phyloP scores from a whole-genome alignment of 768 basidiomycete species.

The Mycena rosella region DNA sequence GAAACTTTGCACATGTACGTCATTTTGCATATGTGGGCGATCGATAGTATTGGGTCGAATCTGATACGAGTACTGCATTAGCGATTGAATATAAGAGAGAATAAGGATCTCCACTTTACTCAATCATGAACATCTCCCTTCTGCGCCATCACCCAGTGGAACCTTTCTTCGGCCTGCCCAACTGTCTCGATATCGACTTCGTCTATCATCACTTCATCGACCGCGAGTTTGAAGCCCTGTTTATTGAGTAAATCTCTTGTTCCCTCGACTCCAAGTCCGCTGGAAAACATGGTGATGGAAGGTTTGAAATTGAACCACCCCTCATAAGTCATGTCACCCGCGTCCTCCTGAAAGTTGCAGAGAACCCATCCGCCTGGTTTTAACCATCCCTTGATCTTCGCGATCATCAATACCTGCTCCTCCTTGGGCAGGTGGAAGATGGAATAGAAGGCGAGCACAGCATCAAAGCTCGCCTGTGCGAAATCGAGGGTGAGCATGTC shows the following conservation, averaged over 20 bases:
- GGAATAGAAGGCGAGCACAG: slow-evolving; percentile 46
- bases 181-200: slow-evolving; percentile 40
- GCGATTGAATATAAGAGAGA: too few relatives aligned
- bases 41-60: too few relatives aligned
- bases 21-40: too few relatives aligned
- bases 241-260: slow-evolving; percentile 39
- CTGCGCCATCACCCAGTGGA: slow-evolving; percentile 43
- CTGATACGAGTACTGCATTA: too few relatives aligned
- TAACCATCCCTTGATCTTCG: slow-evolving; percentile 43
- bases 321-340: slow-evolving; percentile 36
- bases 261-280: slow-evolving; percentile 43
- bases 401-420: slow-evolving; percentile 43
- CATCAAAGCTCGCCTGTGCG: slow-evolving; percentile 37
- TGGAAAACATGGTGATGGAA: slow-evolving; percentile 43
- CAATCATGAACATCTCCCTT: slow-evolving; percentile 16
- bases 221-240: slow-evolving; percentile 35
- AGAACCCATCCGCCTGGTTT: slow-evolving; percentile 44
- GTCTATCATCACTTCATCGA: slow-evolving; percentile 42
- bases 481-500: slow-evolving; percentile 45
- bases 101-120: too few relatives aligned
- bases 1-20: too few relatives aligned
- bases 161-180: slow-evolving; percentile 37
- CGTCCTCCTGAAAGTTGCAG: slow-evolving; percentile 37
- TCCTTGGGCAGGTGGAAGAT: slow-evolving; percentile 45
- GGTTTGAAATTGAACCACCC: slow-evolving; percentile 43